Base-by-base conservation (phyloP, 495 filamentous ascomycete genomes). In the Usnea hakonensis region DNA sequence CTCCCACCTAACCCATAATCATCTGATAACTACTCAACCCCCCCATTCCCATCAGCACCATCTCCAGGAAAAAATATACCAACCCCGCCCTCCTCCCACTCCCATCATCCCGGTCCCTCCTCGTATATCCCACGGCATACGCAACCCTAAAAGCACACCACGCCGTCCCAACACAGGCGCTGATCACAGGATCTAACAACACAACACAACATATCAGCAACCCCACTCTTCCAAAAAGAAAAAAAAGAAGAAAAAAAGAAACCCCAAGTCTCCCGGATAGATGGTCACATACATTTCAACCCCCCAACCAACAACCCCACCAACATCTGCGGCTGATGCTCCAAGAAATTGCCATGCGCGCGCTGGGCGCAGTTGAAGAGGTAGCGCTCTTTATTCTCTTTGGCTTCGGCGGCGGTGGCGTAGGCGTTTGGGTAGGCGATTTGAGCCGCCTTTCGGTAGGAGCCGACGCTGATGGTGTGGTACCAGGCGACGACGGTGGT, bases 341-440 rank as follows among this genome's bases (percentile, higher is more conserved):
- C 88, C 55, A 83, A 76, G 73, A 81, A 90, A 74, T 90, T 89
- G 64, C 74, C 69, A 76, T 91, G 88, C 7, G 87, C 84, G 58
- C 88, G 83, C 72, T 91, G 88, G 44, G 86, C 85, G 76, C 83
- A 84, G 70, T 86, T 86, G 77, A 86, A 86, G 41, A 66, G 52
- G 54, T 67, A 69, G 17, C 64, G 58, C 21, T 68, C 81, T 80
- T 77, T 84, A 79, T 69, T 80, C 79, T 43, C 84, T 67, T 86
- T 85, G 38, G 75, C 73, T 58, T 81, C 81, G 69, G 84, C 83
- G 36, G 79, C 56, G 38, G 74, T 81, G 35, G 84, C 87, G 68
- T 90, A 91, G 68, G 76, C 61, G 70, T 79, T 84, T 11, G 88
- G 88, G 62, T 81, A 90, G 19, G 74, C 73, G 56, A 90, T 70